Base-by-base conservation (phyloP, 768 basidiomycete species). In the Calocybe indica region DNA sequence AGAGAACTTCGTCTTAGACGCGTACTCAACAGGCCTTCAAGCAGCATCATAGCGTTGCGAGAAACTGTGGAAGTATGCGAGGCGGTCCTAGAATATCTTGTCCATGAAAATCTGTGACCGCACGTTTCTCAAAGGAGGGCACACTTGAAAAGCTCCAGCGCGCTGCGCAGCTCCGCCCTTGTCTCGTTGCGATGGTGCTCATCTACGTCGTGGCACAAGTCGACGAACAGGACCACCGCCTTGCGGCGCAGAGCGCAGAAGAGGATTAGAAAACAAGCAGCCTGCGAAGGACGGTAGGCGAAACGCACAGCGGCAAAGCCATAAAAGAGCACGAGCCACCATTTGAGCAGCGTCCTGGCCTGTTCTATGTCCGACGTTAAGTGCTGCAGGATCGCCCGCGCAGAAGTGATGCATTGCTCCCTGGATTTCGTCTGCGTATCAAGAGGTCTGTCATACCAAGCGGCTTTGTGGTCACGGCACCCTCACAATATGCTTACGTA, bases 181-280 rank as follows among this genome's bases (percentile, higher is more conserved):
- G 57, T 50, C 7, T 48, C 43, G 30, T 55, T 52, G 32, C 55
- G 49, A 10, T 55, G 55, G 30, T 50, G 46, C 11, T 55, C 55
- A 7, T 52, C 50, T 30, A 57, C 54, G 8, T 49, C 45, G 32
- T 60, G 53, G 28, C 59, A 62, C 9, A 62, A 33, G 45, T 62
- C 61, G 12, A 58, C 57, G 39, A 62, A 62, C 12, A 62, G 49
- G 11, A 62, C 58, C 7, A 62, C 55, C 14, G 54, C 50, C 59
- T 61, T 46, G 34, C n/a, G n/a, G n/a, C n/a, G n/a, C n/a, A n/a
- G n/a, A n/a, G n/a, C n/a, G n/a, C n/a, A n/a, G n/a, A n/a, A n/a
- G n/a, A n/a, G n/a, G n/a, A n/a, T n/a, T n/a, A n/a, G 31, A n/a
- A 48, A 35, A 33, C 33, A 31, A 29, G 15, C 14, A 10, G n/a